Evolutionary conservation across 768 basidiomycete species (phyloP), one percentile per base, ranked within the genome.

Genomic region (Auricularia cornea): DNA sequence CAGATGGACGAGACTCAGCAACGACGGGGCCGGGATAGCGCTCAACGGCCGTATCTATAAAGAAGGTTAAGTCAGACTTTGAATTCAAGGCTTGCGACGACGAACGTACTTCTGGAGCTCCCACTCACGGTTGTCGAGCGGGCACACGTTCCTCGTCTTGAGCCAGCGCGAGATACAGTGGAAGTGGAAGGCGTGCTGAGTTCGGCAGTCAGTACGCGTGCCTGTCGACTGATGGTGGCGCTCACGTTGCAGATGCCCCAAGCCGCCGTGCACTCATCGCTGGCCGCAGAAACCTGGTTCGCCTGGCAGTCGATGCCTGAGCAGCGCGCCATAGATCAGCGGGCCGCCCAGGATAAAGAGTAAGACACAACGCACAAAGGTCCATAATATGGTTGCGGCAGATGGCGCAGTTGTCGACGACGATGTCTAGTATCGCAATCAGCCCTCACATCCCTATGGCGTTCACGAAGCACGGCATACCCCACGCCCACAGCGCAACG

Each of bases 321-420:
- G 61, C 62, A 63, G 33, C 44, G 44, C 63, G 61, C 26, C 68
- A 59, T 57, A 41, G 31, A 38, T 33, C 30, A 62, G 48, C 28
- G 59, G 31, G 28, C 59, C n/a, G n/a, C 28, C 38, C 23, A 54
- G 32, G 54, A 38, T 31, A 60, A 38, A 10, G 33, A 59, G 44
- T 14, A 18, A 41, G 48, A 3, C 44, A n/a, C n/a, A 12, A 78
- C 90, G 70, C 70, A 98, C 97, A 99, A 54, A 98, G 88, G 76
- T 99, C 97, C 97, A 99, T 99, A 79, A 99, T 98, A 73, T 99
- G 96, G 74, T 98, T 98, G 75, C 94, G 87, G 83, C 97, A 99
- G 79, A 99, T 99, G 60, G 97, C 97, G 71, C 97, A 98, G 78
- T 98, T 99, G 77, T 98, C 96, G 63, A 98, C 96, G 65, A 97